phyloP scores from a whole-genome alignment of 176 grass and related monocot genomes.

The Bolboschoenus planiculmis region DNA sequence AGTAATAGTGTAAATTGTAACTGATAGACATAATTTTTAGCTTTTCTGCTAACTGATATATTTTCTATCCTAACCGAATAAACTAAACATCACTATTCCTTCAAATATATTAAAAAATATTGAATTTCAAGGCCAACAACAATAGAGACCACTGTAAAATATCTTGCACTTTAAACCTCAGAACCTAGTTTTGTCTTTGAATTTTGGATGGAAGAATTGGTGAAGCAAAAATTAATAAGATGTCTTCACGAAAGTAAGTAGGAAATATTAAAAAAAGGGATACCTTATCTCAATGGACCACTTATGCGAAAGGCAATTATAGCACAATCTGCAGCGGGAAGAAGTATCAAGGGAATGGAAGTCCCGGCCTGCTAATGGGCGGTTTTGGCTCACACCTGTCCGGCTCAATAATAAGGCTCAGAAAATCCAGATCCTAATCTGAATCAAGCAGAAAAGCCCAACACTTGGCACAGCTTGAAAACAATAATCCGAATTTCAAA shows the following conservation, averaged over 20 bases:
- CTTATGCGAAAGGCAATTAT: background rate
- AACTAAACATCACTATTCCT: background rate
- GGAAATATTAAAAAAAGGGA: background rate
- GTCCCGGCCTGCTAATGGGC: too few relatives aligned
- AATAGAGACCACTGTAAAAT: background rate
- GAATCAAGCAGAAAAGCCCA: background rate
- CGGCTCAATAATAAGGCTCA: too few relatives aligned
- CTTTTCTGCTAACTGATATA: background rate
- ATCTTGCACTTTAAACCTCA: too few relatives aligned
- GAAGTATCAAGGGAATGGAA: background rate
- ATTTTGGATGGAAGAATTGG: background rate
- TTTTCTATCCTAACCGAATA: background rate
- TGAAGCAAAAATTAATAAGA: background rate
- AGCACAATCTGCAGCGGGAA: background rate
- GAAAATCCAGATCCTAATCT: too few relatives aligned
- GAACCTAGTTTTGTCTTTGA: background rate
- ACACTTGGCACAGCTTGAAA: background rate
- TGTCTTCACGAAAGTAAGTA: too few relatives aligned
- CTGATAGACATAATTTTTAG: too few relatives aligned
- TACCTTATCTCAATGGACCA: background rate
- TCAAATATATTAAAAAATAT: background rate
- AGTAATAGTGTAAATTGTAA: background rate
- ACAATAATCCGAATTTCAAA: background rate
- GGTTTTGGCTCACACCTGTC: too few relatives aligned
- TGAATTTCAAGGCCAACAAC: background rate